Evolutionary conservation across 2,329 filamentous ascomycete genomes (phyloP).

Genomic region (Xylaria sp.): DNA sequence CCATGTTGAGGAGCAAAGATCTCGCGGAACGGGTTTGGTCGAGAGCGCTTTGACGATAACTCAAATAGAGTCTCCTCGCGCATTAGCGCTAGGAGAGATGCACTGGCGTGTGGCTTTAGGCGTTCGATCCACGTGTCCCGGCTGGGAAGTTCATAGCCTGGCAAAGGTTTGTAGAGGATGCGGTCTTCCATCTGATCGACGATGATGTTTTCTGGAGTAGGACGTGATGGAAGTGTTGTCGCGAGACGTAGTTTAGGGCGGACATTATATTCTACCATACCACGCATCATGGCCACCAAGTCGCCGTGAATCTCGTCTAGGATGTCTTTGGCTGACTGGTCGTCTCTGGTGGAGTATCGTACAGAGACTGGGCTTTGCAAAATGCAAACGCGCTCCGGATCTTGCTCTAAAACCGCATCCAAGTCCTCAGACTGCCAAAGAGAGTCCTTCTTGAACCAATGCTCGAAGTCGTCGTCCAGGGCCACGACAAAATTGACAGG

Average conservation of each 20-base stretch:
- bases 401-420: constrained; percentile 92
- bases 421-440: constrained; percentile 99
- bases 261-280: constrained; percentile 80
- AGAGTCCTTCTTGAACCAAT: constrained; percentile 99
- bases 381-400: constrained; percentile 95
- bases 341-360: constrained; percentile 86
- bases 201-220: constrained; percentile 6
- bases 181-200: constrained; percentile 22
- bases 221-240: constrained; percentile 60
- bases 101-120: constrained; percentile 11
- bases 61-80: constrained; percentile 32
- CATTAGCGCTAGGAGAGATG: constrained; percentile 21
- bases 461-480: constrained; percentile 96
- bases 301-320: constrained; percentile 88
- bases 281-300: constrained; percentile 79
- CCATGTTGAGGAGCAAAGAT: constrained; percentile 28
- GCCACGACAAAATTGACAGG: constrained; percentile 94
- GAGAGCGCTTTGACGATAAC: constrained; percentile 24
- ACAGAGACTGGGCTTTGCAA: constrained; percentile 93
- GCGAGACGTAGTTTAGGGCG: constrained; percentile 80
- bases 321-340: constrained; percentile 95
- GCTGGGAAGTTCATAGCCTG: constrained; percentile 23
- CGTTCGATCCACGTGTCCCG: constrained; percentile 24
- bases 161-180: constrained; percentile 15
- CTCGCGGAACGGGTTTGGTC: constrained; percentile 26